Evolutionary conservation across 2,329 filamentous ascomycete genomes (phyloP).

Genomic region (Diplodia corticola): DNA sequence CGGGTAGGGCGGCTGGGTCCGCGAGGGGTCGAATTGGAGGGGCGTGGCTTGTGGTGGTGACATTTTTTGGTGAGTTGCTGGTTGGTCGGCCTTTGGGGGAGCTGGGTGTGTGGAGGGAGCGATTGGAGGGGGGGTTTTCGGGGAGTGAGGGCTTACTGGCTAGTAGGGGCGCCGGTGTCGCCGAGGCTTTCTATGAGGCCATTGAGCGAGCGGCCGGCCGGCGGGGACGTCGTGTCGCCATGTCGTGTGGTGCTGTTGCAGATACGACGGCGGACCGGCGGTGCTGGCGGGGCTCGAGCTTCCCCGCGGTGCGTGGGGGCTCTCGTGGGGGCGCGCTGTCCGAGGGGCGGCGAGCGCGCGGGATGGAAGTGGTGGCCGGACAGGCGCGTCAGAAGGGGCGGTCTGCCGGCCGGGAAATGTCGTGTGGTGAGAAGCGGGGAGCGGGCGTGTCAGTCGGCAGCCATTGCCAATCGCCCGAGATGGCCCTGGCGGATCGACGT

Average conservation of each 20-base stretch:
- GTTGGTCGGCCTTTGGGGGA: not conserved
- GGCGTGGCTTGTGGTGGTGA: not conserved
- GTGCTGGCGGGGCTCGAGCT: not conserved
- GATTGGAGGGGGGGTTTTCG: not conserved
- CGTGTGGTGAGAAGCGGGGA: not conserved
- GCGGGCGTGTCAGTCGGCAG: not conserved
- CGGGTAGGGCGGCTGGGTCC: slow-evolving; percentile 14
- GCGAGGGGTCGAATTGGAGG: not conserved
- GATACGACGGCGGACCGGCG: not conserved
- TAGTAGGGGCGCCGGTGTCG: not conserved
- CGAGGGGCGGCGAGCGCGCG: slow-evolving; percentile 29
- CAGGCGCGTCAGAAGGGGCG: rapidly evolving
- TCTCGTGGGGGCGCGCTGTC: slow-evolving; percentile 32
- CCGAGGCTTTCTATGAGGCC: not conserved
- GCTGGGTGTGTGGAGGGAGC: not conserved
- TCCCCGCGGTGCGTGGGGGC: slow-evolving; percentile 25
- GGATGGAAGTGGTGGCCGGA: not conserved
- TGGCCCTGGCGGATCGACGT: not conserved
- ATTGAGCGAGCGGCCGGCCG: not conserved
- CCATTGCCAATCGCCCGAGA: slow-evolving; percentile 4
- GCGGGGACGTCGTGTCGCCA: not conserved
- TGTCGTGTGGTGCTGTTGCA: not conserved
- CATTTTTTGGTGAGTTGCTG: not conserved
- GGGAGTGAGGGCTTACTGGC: not conserved
- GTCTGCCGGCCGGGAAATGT: not conserved